A percentile compares a stretch with the other conserved stretches of the same genome.
Evolutionary conservation across 140 eudicot genomes (phyloP).

Genomic region (Flaveria floridana): DNA sequence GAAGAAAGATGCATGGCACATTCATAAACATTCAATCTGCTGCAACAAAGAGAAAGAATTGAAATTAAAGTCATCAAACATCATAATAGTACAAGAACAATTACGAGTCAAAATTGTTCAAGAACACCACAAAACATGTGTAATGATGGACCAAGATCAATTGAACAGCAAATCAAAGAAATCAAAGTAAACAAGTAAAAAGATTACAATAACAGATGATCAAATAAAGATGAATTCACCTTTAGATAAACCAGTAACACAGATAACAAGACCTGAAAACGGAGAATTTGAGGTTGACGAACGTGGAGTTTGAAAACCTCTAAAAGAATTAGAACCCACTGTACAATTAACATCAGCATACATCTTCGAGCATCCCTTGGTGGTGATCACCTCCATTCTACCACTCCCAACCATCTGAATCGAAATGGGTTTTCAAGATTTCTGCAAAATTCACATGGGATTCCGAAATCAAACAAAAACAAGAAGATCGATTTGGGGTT

Average conservation of each 20-base stretch:
- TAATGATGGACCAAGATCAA: too few species aligned
- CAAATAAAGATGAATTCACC: conserved; percentile 37
- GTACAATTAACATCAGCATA: conserved; percentile 48
- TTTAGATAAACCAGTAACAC: conserved; percentile 87
- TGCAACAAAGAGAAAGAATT: too few species aligned
- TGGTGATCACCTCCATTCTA: conserved; percentile 59
- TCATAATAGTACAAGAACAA: too few species aligned
- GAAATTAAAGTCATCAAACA: not conserved
- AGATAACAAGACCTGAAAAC: conserved; percentile 72
- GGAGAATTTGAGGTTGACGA: conserved; percentile 44
- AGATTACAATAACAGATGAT: conserved; percentile 1
- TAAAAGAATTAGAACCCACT: conserved; percentile 38
- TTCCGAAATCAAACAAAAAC: conserved; percentile 12
- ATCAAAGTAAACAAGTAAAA: not conserved
- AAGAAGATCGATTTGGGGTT: conserved; percentile 25
- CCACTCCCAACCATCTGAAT: conserved; percentile 44
- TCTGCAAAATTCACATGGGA: conserved; percentile 18
- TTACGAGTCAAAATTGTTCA: too few species aligned
- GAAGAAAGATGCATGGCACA: too few species aligned
- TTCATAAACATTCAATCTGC: not conserved
- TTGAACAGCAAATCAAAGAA: not conserved
- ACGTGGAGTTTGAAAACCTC: conserved; percentile 41
- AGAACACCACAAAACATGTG: too few species aligned
- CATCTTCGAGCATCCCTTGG: conserved; percentile 70
- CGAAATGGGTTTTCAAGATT: conserved; percentile 23